These are phyloP conservation scores for Phytophthora pseudosyringae DNA, from an alignment of 352 stramenopile species.

Conservation along the genomic window DNA sequence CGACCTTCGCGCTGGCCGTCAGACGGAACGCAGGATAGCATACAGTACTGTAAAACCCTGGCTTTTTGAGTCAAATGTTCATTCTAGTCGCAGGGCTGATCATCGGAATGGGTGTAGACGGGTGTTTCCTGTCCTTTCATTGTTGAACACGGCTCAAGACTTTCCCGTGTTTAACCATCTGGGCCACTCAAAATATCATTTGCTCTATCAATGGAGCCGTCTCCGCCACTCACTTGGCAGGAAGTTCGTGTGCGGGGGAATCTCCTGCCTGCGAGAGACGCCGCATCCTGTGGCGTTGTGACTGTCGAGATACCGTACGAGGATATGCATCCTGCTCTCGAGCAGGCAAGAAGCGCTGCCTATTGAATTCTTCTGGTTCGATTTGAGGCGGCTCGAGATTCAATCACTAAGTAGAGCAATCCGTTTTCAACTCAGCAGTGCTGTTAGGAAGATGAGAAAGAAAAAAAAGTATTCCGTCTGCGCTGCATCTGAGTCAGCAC, in stretches of 20 bases:
- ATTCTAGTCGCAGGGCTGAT: constrained; percentile 15
- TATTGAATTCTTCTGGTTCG: neutral
- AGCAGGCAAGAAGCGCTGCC: neutral
- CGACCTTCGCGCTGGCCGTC: neutral
- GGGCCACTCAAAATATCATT: constrained; percentile 8
- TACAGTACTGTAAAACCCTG: neutral
- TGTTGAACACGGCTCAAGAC: constrained; percentile 23
- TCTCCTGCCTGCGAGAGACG: constrained; percentile 26
- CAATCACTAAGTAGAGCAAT: neutral
- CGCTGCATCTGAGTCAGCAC: neutral
- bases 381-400: constrained; percentile 3
- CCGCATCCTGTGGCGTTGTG: constrained; percentile 16
- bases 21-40: neutral
- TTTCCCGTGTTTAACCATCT: constrained; percentile 27
- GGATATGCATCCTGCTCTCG: constrained; percentile 6
- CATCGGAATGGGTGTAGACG: constrained; percentile 10
- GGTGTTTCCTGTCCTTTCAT: constrained; percentile 1
- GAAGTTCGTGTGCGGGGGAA: constrained; percentile 1
- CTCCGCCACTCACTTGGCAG: constrained; percentile 16
- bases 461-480: neutral
- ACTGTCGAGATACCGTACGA: constrained; percentile 9
- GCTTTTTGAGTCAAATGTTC: constrained; percentile 15
- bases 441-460: neutral
- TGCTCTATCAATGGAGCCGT: neutral
- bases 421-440: neutral